A percentile compares a stretch with the other conserved stretches of the same genome.
phyloP scores from a whole-genome alignment of 2,329 filamentous ascomycete genomes.

The Calonectria leucothoes region DNA sequence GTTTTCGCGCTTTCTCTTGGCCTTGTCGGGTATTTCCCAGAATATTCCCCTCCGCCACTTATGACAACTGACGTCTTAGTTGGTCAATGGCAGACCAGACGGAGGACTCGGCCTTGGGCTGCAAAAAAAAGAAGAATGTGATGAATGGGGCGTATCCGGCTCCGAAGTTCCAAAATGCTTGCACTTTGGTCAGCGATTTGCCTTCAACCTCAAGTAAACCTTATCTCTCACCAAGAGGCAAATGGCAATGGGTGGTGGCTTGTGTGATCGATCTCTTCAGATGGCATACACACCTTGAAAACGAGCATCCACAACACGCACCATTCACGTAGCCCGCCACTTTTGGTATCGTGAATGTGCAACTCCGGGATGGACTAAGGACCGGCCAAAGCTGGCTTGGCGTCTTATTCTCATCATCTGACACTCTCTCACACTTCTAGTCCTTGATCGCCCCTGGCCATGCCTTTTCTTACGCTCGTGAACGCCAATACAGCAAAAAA shows the following conservation, averaged over 20 bases:
- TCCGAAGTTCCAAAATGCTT: not conserved
- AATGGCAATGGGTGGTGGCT: conserved; percentile 6
- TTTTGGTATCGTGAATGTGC: conserved; percentile 5
- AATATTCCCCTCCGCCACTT: not conserved
- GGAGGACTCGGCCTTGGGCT: not conserved
- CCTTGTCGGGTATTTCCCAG: conserved; percentile 1
- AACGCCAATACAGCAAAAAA: conserved; percentile 23
- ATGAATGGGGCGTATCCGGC: not conserved
- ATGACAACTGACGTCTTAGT: not conserved
- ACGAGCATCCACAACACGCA: not conserved
- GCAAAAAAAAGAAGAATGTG: not conserved
- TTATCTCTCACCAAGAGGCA: not conserved
- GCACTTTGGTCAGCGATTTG: not conserved
- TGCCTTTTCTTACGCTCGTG: conserved; percentile 16
- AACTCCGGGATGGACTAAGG: not conserved
- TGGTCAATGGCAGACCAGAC: not conserved
- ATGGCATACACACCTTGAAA: conserved; percentile 1
- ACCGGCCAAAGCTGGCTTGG: not conserved
- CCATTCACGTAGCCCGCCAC: not conserved
- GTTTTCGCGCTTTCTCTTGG: conserved; percentile 1
- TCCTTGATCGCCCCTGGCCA: conserved; percentile 7
- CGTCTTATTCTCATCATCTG: conserved; percentile 18
- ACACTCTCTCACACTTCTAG: not conserved
- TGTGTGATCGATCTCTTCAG: conserved; percentile 16
- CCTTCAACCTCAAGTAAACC: not conserved